Conservation (phyloP, 768 basidiomycete genomes). For the Tylopilus rubrobrunneus region DNA sequence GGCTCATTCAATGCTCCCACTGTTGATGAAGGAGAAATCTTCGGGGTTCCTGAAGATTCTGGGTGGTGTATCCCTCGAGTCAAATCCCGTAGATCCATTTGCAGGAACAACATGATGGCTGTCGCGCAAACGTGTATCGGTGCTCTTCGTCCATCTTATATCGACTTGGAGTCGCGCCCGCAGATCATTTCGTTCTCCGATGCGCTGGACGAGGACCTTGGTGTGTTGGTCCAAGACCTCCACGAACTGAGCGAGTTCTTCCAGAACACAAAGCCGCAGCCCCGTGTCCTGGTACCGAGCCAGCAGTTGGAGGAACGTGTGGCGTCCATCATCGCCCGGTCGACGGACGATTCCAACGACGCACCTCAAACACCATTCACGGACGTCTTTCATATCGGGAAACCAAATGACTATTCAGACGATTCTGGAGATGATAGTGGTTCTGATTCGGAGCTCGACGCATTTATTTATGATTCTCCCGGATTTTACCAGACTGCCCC, state of each 20-base stretch:
- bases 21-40: conserved; percentile 64
- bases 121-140: conserved; percentile 83
- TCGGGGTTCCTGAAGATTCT: conserved; percentile 76
- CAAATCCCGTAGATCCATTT: conserved; percentile 55
- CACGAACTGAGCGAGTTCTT: conserved; percentile 76
- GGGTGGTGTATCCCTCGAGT: conserved; percentile 85
- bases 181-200: conserved; percentile 33
- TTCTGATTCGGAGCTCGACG: conserved; percentile 41
- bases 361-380: conserved; percentile 76
- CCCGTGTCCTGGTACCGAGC: conserved; percentile 44
- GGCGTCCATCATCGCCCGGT: conserved; percentile 79
- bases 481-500: conserved; percentile 41
- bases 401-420: conserved; percentile 34
- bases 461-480: conserved; percentile 60
- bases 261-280: conserved; percentile 41
- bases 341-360: conserved; percentile 51
- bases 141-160: conserved; percentile 62
- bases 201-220: conserved; percentile 58
- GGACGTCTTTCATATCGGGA: conserved; percentile 66
- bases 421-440: conserved; percentile 45
- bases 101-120: conserved; percentile 75
- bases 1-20: conserved; percentile 41
- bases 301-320: conserved; percentile 71
- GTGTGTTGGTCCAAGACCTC: conserved; percentile 73
- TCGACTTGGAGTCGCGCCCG: conserved; percentile 65